Base-by-base conservation (phyloP, 495 filamentous ascomycete genomes). In the Neurospora sp. region DNA sequence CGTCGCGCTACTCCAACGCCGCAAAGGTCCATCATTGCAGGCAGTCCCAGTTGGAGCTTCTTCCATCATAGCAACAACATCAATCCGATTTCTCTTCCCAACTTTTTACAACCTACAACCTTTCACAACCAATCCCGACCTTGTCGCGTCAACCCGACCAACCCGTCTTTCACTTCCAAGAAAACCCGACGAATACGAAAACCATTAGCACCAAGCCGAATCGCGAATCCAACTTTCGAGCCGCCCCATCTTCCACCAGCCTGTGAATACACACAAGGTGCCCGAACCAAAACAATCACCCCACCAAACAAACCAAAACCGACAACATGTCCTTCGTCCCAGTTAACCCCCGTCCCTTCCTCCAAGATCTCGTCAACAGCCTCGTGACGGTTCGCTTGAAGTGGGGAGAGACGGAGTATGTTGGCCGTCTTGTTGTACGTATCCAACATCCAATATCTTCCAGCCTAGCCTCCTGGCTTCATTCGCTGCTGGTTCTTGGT, bases 381-480 rank as follows among this genome's bases (percentile, higher is more conserved):
- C 90, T 94, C 80, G 88, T 99, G 79, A 86, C 95, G 72, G 91
- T 99, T 60, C 93, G 94, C 77, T 89, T 99, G 39, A 99, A 99
- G 87, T 99, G 96, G 96, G 94, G 93, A 77, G 90, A 97, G 80
- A 96, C 93, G 40, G 96, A 98, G 84, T 99, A 98, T 88, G 93
- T 93, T 80, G 96, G 96, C 76, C 89, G 87, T 62, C 89, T 99
- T 72, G 93, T 98, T 77, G 84, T 83, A 73, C 40, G 80, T 78
- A 70, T 31, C 27, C 27, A 31, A 31, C 27, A 31, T 31, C 27
- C 27, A 31, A 31, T 31, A 31, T 31, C 27, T 31, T 31, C 27
- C 27, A 31, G 27, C 27, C 27, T 31, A 31, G 27, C 27, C 27
- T 31, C 27, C 27, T 31, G 27, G 27, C 27, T 31, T 31, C 27